Evolutionary conservation across 2,329 filamentous ascomycete species (phyloP), one percentile per base, ranked within the genome.

Genomic region (Metarhizium album): DNA sequence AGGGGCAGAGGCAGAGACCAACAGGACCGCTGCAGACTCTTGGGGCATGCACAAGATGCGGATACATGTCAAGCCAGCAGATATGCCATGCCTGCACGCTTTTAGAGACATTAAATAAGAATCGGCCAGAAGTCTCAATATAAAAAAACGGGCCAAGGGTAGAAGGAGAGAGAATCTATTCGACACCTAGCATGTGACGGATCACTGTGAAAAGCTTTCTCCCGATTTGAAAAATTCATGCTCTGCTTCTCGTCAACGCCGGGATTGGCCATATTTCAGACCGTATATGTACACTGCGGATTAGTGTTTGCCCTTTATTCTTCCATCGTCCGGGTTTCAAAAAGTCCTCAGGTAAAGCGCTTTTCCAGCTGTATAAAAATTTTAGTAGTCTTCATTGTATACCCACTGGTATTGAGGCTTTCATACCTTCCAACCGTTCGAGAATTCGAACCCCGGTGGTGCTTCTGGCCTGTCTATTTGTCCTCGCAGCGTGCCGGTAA

Each of bases 71-170:
- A 2, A 96, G 90, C 60, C 93, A 98, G 67, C 79, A 81, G 29
- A 80, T 96, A 38, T 98, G 93, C 69, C 95, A 98, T 68, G 93
- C 93, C 0, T 98, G 93, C 65, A 85, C 83, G 54, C 72, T 98
- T 43, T 77, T 98, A 2, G 90, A 97, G 59, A 88, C 86, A 0
- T 67, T 98, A 46, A 98, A 98, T 64, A 96, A 93, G 69, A 84
- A 83, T 57, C 71, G 80, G 53, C 70, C 78, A 52, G 73, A 80
- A 58, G 79, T 83, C 54, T 64, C 70, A 60, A 74, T 80, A 69
- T 79, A 68, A 63, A 47, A 49, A 31, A 31, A 23, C 47, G 33
- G 40, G 45, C 48, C 22, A 37, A 31, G 9, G 38, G 27, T 45
- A 20, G 7, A 18, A 40, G 5, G 6, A 14, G 4, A 35, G 16